phyloP scores from a whole-genome alignment of 495 filamentous ascomycete species.

The Penicillium atrosanguineum region DNA sequence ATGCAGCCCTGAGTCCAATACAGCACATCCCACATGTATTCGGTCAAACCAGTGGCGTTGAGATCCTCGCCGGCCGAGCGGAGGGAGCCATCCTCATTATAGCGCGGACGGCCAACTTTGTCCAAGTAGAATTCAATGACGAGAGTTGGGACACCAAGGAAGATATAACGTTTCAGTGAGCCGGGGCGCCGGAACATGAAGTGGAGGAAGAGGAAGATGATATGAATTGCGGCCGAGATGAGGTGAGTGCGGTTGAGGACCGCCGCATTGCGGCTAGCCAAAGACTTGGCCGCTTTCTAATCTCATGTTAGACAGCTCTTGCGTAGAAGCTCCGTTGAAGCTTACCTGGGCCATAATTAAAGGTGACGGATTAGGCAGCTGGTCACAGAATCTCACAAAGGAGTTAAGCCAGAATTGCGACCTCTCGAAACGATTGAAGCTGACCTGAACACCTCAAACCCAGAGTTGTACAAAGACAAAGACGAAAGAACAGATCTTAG shows the following conservation, averaged over 20 bases:
- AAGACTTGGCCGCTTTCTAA: slow-evolving; percentile 92
- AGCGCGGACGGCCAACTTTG: slow-evolving; percentile 73
- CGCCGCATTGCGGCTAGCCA: slow-evolving; percentile 74
- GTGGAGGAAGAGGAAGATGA: slow-evolving; percentile 68
- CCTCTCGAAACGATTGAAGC: neutral
- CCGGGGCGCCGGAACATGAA: slow-evolving; percentile 63
- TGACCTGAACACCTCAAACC: neutral
- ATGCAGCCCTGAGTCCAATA: slow-evolving; percentile 85
- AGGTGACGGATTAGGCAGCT: neutral
- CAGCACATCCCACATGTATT: slow-evolving; percentile 96
- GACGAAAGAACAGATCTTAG: no score
- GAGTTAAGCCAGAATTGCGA: neutral
- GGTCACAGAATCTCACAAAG: neutral
- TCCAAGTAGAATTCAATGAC: slow-evolving; percentile 82
- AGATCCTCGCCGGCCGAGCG: slow-evolving; percentile 82
- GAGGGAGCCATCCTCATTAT: slow-evolving; percentile 63
- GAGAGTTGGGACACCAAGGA: slow-evolving; percentile 71
- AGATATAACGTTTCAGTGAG: slow-evolving; percentile 66
- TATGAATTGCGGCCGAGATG: slow-evolving; percentile 66
- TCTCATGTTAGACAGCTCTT: slow-evolving; percentile 6
- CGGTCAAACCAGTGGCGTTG: slow-evolving; percentile 82
- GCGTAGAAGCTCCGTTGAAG: neutral
- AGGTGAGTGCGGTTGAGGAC: slow-evolving; percentile 77
- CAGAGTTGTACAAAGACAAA: neutral
- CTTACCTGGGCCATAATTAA: slow-evolving; percentile 37